Conservation (phyloP, 352 stramenopile species). For the Globisporangium cylindrosporum region DNA sequence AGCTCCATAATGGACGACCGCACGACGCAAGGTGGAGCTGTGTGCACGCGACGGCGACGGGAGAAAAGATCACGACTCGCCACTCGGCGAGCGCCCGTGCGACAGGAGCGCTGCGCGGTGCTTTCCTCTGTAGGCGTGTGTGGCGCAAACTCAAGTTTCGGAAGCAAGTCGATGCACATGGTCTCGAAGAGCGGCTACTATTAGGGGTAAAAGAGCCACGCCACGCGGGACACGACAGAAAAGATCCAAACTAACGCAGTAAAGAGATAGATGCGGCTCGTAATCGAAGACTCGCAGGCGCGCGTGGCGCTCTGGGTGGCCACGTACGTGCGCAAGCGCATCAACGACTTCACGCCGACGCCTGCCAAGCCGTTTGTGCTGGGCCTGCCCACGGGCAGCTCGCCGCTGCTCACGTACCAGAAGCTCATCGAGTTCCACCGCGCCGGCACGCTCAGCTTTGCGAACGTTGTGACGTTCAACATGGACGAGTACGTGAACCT, state of each 20-base stretch:
- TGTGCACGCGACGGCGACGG: neutral
- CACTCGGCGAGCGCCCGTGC: neutral
- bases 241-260: neutral
- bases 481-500: constrained; percentile 90
- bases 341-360: constrained; percentile 76
- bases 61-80: neutral
- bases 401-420: constrained; percentile 79
- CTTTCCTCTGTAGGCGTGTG: neutral
- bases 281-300: constrained; percentile 78
- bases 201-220: neutral
- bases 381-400: constrained; percentile 83
- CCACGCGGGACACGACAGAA: neutral
- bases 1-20: constrained; percentile 4
- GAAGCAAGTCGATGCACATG: constrained; percentile 71
- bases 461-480: constrained; percentile 90
- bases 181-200: constrained; percentile 30
- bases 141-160: constrained; percentile 54
- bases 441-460: constrained; percentile 52
- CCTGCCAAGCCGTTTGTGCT: constrained; percentile 78
- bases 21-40: neutral
- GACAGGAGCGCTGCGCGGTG: neutral
- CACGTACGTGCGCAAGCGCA: constrained; percentile 77
- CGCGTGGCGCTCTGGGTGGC: constrained; percentile 76
- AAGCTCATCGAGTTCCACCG: constrained; percentile 74
- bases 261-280: constrained; percentile 58